These are phyloP conservation scores for Filobasidium floriforme DNA, from an alignment of 768 basidiomycete genomes.

Conservation along the genomic window DNA sequence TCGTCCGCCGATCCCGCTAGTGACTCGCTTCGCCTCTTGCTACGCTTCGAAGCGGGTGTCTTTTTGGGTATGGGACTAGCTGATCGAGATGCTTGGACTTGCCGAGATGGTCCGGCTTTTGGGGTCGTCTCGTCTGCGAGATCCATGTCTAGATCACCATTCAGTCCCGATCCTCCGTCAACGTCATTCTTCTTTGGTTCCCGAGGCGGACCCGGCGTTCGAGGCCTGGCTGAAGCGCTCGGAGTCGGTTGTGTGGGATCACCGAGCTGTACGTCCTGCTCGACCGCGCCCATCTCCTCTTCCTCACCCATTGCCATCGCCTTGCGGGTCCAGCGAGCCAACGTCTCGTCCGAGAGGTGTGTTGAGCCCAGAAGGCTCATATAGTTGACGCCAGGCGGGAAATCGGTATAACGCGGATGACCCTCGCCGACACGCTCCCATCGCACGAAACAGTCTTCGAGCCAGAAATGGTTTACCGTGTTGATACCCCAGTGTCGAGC, in stretches of 20 bases:
- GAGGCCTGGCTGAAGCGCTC: background rate
- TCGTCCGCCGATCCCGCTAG: background rate
- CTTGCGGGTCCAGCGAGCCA: constrained; percentile 31
- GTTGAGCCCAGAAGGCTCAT: constrained; percentile 25
- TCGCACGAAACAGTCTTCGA: constrained; percentile 77
- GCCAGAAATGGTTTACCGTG: constrained; percentile 80
- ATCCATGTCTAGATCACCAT: background rate
- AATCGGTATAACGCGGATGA: constrained; percentile 19
- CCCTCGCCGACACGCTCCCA: constrained; percentile 50
- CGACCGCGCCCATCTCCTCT: constrained; percentile 1
- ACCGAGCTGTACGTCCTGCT: constrained; percentile 11
- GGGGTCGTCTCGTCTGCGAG: background rate
- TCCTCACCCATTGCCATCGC: constrained; percentile 6
- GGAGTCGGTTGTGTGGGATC: background rate
- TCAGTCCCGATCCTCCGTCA: background rate
- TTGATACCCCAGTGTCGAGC: constrained; percentile 75
- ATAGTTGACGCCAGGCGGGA: constrained; percentile 24
- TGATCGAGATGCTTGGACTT: background rate
- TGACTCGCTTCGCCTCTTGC: constrained; percentile 1
- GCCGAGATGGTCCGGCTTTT: background rate
- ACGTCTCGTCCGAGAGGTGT: constrained; percentile 19
- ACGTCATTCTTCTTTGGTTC: background rate
- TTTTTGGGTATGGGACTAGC: too few species aligned
- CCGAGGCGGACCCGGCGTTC: too few species aligned
- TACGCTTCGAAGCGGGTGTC: too few species aligned